Percentiles rank a stretch among this genome's conserved stretches.
phyloP scores from a whole-genome alignment of 371 early-diverging fungal species.

The Apophysomyces sp. region DNA sequence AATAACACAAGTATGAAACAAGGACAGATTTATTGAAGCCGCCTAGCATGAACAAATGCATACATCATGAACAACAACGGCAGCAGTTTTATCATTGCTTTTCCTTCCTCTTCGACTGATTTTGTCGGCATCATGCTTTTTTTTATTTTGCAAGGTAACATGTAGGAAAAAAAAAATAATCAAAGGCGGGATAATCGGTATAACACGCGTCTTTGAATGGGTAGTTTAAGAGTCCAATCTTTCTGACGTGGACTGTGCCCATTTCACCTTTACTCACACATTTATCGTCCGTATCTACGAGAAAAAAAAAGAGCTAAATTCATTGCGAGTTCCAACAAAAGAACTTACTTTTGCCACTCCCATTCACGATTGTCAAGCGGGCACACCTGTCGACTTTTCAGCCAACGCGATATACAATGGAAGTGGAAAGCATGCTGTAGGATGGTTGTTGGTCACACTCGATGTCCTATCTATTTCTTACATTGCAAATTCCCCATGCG shows the following conservation, averaged over 20 bases:
- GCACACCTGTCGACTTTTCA: conserved; percentile 98
- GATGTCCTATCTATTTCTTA: conserved; percentile 33
- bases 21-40: background rate
- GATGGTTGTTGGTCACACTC: background rate
- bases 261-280: background rate
- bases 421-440: conserved; percentile 97
- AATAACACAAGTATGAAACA: background rate
- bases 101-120: no score
- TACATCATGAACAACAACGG: no score
- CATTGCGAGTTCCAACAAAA: background rate
- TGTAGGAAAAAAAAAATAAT: background rate
- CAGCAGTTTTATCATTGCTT: no score
- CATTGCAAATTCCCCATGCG: conserved; percentile 99
- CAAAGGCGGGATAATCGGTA: background rate
- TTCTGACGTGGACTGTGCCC: no score
- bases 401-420: conserved; percentile 99
- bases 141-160: background rate
- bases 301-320: background rate
- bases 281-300: conserved; percentile 30
- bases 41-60: no score
- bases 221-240: no score
- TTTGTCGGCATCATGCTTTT: no score
- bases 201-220: no score
- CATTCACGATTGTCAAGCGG: conserved; percentile 99
- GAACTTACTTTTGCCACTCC: conserved; percentile 92